A percentile compares a stretch with the other conserved stretches of the same genome.
Conservation (phyloP, 768 basidiomycete genomes). For the Phlebiopsis flavidoalba region DNA sequence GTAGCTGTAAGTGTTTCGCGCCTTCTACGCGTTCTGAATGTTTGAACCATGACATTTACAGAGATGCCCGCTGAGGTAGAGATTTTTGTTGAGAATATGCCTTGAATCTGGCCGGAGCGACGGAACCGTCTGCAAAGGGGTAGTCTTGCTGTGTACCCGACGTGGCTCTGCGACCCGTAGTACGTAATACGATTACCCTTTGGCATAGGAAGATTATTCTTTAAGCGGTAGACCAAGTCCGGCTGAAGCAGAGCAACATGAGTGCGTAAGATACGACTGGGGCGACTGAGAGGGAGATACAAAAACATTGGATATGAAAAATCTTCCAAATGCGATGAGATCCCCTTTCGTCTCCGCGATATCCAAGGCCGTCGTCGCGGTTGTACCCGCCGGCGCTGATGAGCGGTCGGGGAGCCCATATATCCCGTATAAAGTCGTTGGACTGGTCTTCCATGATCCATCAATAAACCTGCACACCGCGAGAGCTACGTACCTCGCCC, state of each 20-base stretch:
- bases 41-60: not conserved
- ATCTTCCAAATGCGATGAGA: conserved; percentile 2
- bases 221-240: conserved; percentile 14
- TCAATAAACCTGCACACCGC: no score
- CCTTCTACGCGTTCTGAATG: no score
- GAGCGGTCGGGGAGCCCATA: conserved; percentile 15
- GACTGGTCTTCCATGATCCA: not conserved
- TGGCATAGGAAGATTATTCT: conserved; percentile 7
- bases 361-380: conserved; percentile 10
- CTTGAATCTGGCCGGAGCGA: not conserved
- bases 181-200: conserved; percentile 1
- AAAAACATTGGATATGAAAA: conserved; percentile 8
- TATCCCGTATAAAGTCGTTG: conserved; percentile 20
- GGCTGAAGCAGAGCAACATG: conserved; percentile 1
- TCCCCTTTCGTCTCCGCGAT: conserved; percentile 10
- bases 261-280: no score
- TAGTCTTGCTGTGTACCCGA: conserved; percentile 16
- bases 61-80: not conserved
- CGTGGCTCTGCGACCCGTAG: not conserved
- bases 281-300: no score
- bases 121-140: conserved; percentile 11
- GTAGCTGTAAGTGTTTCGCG: no score
- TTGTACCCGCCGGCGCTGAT: conserved; percentile 18
- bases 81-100: not conserved
- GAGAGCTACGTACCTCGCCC: conserved; percentile 9